These are phyloP conservation scores for Erythrobasidium yunnanense DNA, from an alignment of 768 basidiomycete genomes.

Conservation along the genomic window DNA sequence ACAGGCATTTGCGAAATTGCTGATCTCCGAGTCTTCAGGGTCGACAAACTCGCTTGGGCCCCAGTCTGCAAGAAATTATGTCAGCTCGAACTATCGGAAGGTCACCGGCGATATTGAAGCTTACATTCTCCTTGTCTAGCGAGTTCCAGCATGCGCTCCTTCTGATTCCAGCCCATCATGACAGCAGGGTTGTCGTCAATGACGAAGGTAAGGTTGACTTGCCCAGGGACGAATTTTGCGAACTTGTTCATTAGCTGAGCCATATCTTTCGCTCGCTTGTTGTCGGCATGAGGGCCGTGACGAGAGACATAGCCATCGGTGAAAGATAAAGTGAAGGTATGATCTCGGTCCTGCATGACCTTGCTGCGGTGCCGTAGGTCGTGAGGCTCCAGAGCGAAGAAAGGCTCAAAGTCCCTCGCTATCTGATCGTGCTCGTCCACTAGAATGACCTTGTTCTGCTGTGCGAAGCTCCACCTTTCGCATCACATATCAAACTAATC, in stretches of 20 bases:
- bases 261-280: constrained; percentile 36
- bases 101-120: background rate
- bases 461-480: constrained; percentile 55
- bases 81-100: background rate
- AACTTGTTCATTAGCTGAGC: constrained; percentile 34
- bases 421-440: constrained; percentile 64
- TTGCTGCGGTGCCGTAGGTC: constrained; percentile 34
- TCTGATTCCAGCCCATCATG: constrained; percentile 33
- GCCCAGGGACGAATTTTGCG: constrained; percentile 30
- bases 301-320: constrained; percentile 28
- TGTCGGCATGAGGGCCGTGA: constrained; percentile 31
- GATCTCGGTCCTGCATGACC: constrained; percentile 37
- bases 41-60: constrained; percentile 37
- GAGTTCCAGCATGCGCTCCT: constrained; percentile 35
- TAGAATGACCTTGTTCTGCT: constrained; percentile 61
- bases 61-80: constrained; percentile 28
- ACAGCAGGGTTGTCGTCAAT: constrained; percentile 37
- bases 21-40: constrained; percentile 31
- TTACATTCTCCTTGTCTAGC: constrained; percentile 35
- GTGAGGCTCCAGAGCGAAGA: constrained; percentile 55
- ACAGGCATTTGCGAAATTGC: constrained; percentile 38
- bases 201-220: constrained; percentile 36
- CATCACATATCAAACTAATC: background rate
- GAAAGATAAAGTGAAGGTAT: constrained; percentile 37
- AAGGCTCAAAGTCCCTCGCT: constrained; percentile 61